Evolutionary conservation across 352 stramenopile species (phyloP), one percentile per base, ranked within the genome.

Genomic region (Pythium phragmitis): DNA sequence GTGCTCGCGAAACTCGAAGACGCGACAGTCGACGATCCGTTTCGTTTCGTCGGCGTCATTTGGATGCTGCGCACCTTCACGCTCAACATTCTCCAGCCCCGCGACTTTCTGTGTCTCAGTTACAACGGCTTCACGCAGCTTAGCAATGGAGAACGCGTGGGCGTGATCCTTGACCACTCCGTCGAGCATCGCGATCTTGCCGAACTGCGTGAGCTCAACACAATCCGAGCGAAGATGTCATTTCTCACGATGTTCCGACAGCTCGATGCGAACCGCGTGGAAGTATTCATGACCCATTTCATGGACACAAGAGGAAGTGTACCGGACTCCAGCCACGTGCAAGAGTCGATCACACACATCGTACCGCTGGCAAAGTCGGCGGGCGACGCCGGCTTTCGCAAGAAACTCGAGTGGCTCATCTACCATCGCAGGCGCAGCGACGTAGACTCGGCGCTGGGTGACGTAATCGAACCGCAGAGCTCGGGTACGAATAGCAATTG

Each of bases 371-470:
- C 33, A 7, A 17, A 7, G 12, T 7, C 39, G 7, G 11, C 16
- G 39, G 8, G 60, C 69, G 23, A 59, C 59, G 37, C 68, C 52
- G 72, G 74, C 4, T 51, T 82, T n/a, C 69, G 67, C 21, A 85
- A 86, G 70, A 89, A 85, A 42, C 56, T 89, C 28, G 61, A 70
- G 28, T 87, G 69, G 60, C 68, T 77, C 30, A 17, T 82, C 49
- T 61, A 68, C 42, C 60, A 70, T 13, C 65, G 47, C 13, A n/a
- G 47, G 19, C 41, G 6, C 14, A 34, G 45, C 4, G 50, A 48
- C 19, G 11, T 28, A 3, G 23, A 7, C 17, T 21, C 46, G 7
- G 49, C 39, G 36, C 28, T 30, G 7, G n/a, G 30, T 19, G 47
- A 60, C 23, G 42, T 21, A 0, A 58, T 62, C n/a, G 58, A 62